Base-by-base conservation (phyloP, 192 early-diverging fungal species). In the Coemansia sp. region DNA sequence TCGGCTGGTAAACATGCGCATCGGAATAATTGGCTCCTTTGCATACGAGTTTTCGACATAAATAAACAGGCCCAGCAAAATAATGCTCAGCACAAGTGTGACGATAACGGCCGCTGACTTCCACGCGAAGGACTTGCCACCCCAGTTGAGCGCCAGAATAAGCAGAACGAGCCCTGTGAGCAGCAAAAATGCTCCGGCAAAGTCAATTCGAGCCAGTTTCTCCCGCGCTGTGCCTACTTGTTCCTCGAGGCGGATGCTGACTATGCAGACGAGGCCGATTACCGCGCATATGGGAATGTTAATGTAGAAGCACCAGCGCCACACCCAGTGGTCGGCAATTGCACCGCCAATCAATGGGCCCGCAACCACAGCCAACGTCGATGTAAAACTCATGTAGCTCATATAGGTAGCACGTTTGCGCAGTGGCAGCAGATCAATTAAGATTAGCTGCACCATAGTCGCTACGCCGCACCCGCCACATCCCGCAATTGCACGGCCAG, bases 91-190 rank as follows among this genome's bases (percentile, higher is more conserved):
- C 11, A 70, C 56, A 24, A 75, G 64, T 10, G 65, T 47, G 3
- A 54, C 59, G 54, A 87, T 83, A 22, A 89, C 74, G 4, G 81
- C 54, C 1, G 83, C 70, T 3, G 82, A 79, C 23, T 73, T 78
- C 92, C 92, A 95, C 1, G 70, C 63, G 59, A 85, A 90, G n/a
- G 74, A 52, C 57, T 72, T 78, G 14, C 92, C 94, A 53, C 90
- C 93, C 70, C 85, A 84, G 70, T 89, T 86, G 2, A 96, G 67
- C 7, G 89, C 88, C 48, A 90, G 62, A 41, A 93, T 72, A 32
- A 94, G 54, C 29, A 74, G 59, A n/a, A 88, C 73, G 6, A 85
- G 66, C 29, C 82, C 84, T 23, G 73, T 43, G 38, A 88, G 66
- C 52, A 92, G 57, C 1, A 86, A 19, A 20, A 78, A 27, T 5